Base-by-base conservation (phyloP, 2,329 filamentous ascomycete species). In the Curvularia lunata region DNA sequence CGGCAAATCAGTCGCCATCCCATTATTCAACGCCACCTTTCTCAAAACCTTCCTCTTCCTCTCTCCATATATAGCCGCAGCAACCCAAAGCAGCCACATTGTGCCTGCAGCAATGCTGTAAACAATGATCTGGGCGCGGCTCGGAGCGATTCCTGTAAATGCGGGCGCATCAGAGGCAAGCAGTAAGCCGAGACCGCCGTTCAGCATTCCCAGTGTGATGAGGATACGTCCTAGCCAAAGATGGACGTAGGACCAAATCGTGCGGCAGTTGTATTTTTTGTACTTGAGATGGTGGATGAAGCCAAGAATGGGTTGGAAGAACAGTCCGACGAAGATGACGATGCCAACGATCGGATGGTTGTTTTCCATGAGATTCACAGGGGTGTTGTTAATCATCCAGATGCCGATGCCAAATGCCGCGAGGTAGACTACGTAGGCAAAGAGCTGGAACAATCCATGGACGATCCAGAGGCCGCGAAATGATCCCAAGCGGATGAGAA, bases 291-390 rank as follows among this genome's bases (percentile, higher is more conserved):
- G 84, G 60, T 86, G 84, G 2, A 84, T 58, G 18, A 79, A 66
- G 4, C 84, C 84, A 37, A 84, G 74, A 2, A 81, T 69, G 0
- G 84, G 84, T 59, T 85, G 83, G 62, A 88, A 83, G 12, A 87
- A 76, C 2, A 90, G 68, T 5, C 77, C 61, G 1, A 73, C 72
- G 40, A 86, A 74, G 2, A 84, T 76, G 16, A 85, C 68, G 10
- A 84, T 79, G 19, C 84, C 84, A 49, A 86, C 83, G 60, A 85
- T 78, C 0, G 81, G 76, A 60, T 86, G 84, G 48, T 82, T 79
- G 49, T 73, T 41, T 79, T 63, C 48, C 7, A 71, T 52, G 9
- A 74, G 49, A 27, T 61, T 65, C 19, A 66, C 52, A 7, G 67
- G 71, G 1, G 70, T 61, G 25, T 66, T 66, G n/a, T 71, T 75